Evolutionary conservation across 495 filamentous ascomycete species (phyloP).

Genomic region (Peziza echinospora): DNA sequence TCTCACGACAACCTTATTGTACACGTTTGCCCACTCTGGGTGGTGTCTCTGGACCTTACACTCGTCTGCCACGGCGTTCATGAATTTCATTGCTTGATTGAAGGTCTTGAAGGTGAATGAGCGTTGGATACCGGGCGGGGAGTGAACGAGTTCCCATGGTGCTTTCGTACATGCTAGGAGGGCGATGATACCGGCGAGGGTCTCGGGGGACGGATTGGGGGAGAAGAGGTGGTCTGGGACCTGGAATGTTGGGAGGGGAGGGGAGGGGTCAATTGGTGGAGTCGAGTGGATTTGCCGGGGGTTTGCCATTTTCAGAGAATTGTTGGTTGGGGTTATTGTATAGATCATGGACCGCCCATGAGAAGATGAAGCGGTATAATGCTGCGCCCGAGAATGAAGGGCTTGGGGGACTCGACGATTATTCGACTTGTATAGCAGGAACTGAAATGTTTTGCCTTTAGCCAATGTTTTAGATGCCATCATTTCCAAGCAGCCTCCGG

Average conservation of each 20-base stretch:
- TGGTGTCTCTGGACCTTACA: constrained; percentile 38
- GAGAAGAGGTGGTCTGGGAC: not conserved
- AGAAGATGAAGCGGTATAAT: too few species aligned
- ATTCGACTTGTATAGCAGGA: too few species aligned
- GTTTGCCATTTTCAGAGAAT: too few species aligned
- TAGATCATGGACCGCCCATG: too few species aligned
- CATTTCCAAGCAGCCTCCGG: too few species aligned
- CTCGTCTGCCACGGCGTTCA: constrained; percentile 34
- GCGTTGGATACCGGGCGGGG: not conserved
- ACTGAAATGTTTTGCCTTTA: too few species aligned
- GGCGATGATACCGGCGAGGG: not conserved
- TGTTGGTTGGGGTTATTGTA: too few species aligned
- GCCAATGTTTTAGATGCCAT: too few species aligned
- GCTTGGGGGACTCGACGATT: too few species aligned
- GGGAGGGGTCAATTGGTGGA: not conserved
- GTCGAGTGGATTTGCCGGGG: not conserved
- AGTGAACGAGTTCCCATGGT: not conserved
- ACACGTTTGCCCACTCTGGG: constrained; percentile 42
- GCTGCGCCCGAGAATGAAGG: too few species aligned
- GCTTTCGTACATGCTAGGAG: not conserved
- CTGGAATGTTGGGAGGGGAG: not conserved
- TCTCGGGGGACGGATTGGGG: not conserved
- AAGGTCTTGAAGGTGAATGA: not conserved
- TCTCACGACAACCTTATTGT: not conserved
- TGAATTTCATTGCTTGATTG: constrained; percentile 26